Evolutionary conservation across 805 yeast species (phyloP).

Genomic region (Zygoascus tannicola): DNA sequence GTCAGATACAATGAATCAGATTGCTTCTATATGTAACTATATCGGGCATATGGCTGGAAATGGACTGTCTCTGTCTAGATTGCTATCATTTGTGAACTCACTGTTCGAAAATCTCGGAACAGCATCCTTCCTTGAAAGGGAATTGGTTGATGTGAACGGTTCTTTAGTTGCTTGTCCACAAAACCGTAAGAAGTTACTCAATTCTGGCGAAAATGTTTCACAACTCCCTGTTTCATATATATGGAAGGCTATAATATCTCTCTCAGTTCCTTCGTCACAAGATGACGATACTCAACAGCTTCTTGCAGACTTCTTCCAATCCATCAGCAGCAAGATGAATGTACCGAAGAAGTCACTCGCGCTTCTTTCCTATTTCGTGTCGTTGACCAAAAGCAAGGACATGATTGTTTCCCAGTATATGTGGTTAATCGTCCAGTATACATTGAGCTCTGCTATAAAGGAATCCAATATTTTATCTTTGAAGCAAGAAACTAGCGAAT

Average conservation of each 20-base stretch:
- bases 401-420: neutral
- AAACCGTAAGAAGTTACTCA: neutral
- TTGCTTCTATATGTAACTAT: constrained; percentile 13
- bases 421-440: neutral
- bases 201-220: neutral
- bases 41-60: constrained; percentile 4
- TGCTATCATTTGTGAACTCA: constrained; percentile 6
- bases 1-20: constrained; percentile 11
- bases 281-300: neutral
- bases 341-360: neutral
- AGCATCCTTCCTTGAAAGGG: constrained; percentile 9
- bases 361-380: neutral
- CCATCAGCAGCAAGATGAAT: neutral
- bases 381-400: neutral
- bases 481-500: neutral
- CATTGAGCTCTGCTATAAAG: neutral
- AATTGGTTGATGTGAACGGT: neutral
- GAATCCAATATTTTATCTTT: neutral
- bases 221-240: neutral
- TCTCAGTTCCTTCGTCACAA: neutral
- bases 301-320: neutral
- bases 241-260: neutral
- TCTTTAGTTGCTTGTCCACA: neutral
- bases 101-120: constrained; percentile 12
- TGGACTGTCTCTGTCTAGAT: neutral